A percentile compares a stretch with the other conserved stretches of the same genome.
These are phyloP conservation scores for Pinus taeda DNA, from an alignment of 75 land plant species.

Conservation along the genomic window DNA sequence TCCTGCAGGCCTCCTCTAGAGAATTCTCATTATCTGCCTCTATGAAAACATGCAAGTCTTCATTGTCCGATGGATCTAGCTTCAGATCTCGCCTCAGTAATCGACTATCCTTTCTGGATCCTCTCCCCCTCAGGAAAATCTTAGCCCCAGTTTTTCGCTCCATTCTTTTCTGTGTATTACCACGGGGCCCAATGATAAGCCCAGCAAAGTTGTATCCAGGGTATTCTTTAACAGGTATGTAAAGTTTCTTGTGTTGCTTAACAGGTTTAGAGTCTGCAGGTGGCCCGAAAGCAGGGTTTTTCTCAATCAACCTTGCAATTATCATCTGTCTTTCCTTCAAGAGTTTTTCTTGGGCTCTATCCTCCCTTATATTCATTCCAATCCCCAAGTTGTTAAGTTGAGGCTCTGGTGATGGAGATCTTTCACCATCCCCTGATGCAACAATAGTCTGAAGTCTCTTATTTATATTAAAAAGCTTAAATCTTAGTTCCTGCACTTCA, in stretches of 20 bases:
- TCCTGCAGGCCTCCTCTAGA: conserved; percentile 35
- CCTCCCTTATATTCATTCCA: conserved; percentile 25
- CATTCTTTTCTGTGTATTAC: conserved; percentile 42
- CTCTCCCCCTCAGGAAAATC: conserved; percentile 45
- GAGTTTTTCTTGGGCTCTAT: conserved; percentile 22
- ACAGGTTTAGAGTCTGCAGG: conserved; percentile 25
- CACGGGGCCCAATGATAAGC: conserved; percentile 51
- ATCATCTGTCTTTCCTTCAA: conserved; percentile 19
- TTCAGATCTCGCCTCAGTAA: conserved; percentile 21
- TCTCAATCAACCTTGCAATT: conserved; percentile 31
- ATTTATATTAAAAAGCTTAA: conserved; percentile 20
- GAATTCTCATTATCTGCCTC: conserved; percentile 46
- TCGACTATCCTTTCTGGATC: conserved; percentile 24
- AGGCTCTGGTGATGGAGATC: conserved; percentile 43
- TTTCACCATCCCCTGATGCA: conserved; percentile 11
- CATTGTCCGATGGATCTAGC: conserved; percentile 21
- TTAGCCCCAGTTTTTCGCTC: conserved; percentile 55
- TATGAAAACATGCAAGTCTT: conserved; percentile 50
- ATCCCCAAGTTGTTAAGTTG: conserved; percentile 27
- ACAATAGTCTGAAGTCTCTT: conserved; percentile 22
- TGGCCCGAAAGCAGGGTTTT: conserved; percentile 28
- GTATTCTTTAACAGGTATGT: conserved; percentile 48
- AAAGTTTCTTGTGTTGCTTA: conserved; percentile 43
- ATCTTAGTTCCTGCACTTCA: conserved; percentile 25
- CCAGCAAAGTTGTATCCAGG: conserved; percentile 58